Evolutionary conservation across 2,329 filamentous ascomycete species (phyloP).

Genomic region (Chrysosporium queenslandicum): DNA sequence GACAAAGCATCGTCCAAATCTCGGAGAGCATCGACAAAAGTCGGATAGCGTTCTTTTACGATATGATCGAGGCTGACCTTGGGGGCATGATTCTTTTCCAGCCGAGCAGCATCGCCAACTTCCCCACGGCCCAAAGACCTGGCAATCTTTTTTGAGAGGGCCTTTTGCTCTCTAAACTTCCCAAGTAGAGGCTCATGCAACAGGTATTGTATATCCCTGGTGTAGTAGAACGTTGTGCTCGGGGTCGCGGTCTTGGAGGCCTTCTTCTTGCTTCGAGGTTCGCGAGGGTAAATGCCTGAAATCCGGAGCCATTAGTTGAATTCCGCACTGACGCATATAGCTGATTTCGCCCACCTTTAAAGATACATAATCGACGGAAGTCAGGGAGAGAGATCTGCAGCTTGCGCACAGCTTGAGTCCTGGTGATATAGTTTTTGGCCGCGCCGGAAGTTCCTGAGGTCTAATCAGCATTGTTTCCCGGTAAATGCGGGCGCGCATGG

Average conservation of each 20-base stretch:
- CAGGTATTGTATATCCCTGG: constrained; percentile 97
- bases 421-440: constrained; percentile 96
- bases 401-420: constrained; percentile 94
- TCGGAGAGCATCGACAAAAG: constrained; percentile 84
- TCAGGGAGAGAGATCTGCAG: constrained; percentile 94
- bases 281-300: constrained; percentile 81
- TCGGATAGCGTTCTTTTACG: constrained; percentile 95
- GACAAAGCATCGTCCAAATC: constrained; percentile 95
- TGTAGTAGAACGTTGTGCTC: constrained; percentile 82
- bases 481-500: constrained; percentile 2
- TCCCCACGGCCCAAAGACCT: constrained; percentile 85
- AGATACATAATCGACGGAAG: constrained; percentile 97
- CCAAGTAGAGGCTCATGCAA: constrained; percentile 88
- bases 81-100: constrained; percentile 85
- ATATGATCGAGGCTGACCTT: constrained; percentile 91
- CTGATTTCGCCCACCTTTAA: constrained; percentile 57
- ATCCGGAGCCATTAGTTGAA: constrained; percentile 13
- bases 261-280: constrained; percentile 95
- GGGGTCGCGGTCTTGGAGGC: constrained; percentile 81
- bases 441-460: constrained; percentile 65
- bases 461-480: constrained; percentile 16
- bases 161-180: constrained; percentile 96
- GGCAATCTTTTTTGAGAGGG: constrained; percentile 94
- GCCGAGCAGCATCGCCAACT: constrained; percentile 72
- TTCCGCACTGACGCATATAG: too few relatives aligned